Conservation (phyloP, 2,329 filamentous ascomycete genomes). For the Didymella sp. region DNA sequence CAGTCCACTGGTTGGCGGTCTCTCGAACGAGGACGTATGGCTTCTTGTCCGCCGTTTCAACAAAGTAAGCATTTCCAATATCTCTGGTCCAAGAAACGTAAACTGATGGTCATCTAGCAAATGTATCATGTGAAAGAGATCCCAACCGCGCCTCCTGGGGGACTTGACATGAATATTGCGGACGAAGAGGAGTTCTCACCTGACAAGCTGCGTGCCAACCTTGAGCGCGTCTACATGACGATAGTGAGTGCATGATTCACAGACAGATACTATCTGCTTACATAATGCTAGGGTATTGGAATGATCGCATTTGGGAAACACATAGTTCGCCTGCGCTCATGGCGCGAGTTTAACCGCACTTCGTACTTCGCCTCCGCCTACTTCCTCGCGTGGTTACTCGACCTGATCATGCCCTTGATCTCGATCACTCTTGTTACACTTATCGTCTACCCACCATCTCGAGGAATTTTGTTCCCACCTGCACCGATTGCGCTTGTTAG, state of each 20-base stretch:
- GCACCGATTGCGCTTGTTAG: slow-evolving; percentile 78
- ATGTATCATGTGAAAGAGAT: slow-evolving; percentile 75
- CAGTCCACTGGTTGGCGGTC: slow-evolving; percentile 68
- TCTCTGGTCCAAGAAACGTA: background rate
- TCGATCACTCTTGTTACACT: slow-evolving; percentile 67
- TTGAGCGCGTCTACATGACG: slow-evolving; percentile 84
- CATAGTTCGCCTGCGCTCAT: slow-evolving; percentile 76
- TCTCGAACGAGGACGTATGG: slow-evolving; percentile 77
- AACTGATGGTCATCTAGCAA: slow-evolving; percentile 56
- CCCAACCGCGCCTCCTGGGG: slow-evolving; percentile 65
- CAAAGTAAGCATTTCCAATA: slow-evolving; percentile 58
- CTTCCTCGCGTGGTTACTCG: slow-evolving; percentile 72
- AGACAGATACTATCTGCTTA: too few relatives aligned
- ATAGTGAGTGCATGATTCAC: too few relatives aligned
- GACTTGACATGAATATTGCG: slow-evolving; percentile 79
- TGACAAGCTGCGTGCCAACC: slow-evolving; percentile 77
- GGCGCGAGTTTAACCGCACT: slow-evolving; percentile 76
- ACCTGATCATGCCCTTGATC: slow-evolving; percentile 71
- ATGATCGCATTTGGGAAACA: slow-evolving; percentile 74
- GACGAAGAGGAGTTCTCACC: slow-evolving; percentile 86
- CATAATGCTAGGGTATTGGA: slow-evolving; percentile 59
- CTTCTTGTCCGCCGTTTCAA: slow-evolving; percentile 75
- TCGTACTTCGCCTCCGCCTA: slow-evolving; percentile 69
- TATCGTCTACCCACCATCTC: slow-evolving; percentile 68
- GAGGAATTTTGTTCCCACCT: slow-evolving; percentile 74